phyloP scores from a whole-genome alignment of 2,329 filamentous ascomycete species.

The Byssothecium circinans region DNA sequence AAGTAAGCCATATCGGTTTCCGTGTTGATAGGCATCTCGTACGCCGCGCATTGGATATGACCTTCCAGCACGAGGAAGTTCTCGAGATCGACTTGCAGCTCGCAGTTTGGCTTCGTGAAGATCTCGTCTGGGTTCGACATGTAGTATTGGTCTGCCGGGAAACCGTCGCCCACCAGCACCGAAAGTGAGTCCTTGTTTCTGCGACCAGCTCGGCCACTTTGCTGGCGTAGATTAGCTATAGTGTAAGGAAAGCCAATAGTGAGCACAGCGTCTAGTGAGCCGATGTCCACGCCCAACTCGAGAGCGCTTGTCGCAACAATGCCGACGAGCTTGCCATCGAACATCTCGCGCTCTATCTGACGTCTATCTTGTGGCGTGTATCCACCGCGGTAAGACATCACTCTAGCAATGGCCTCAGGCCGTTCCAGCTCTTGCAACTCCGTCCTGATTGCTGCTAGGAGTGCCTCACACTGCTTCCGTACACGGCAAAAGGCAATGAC shows the following conservation, averaged over 20 bases:
- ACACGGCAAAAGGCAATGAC: conserved; percentile 93
- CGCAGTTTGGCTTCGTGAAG: conserved; percentile 86
- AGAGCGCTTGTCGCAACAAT: conserved; percentile 93
- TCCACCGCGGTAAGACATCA: conserved; percentile 95
- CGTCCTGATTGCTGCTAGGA: conserved; percentile 76
- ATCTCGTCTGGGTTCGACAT: conserved; percentile 96
- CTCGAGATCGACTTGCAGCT: conserved; percentile 85
- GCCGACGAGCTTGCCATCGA: conserved; percentile 87
- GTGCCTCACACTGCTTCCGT: conserved; percentile 81
- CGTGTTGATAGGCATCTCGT: conserved; percentile 89
- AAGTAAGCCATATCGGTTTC: conserved; percentile 78
- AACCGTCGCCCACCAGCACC: conserved; percentile 84
- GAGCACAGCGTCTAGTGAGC: conserved; percentile 87
- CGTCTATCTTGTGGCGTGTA: conserved; percentile 91
- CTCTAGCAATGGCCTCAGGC: conserved; percentile 71
- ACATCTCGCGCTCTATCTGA: conserved; percentile 92
- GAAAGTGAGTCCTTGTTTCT: conserved; percentile 92
- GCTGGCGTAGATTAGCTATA: conserved; percentile 90
- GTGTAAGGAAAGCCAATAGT: conserved; percentile 95
- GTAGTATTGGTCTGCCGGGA: conserved; percentile 90
- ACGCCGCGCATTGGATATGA: conserved; percentile 92
- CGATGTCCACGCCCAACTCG: conserved; percentile 94
- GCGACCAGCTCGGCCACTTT: conserved; percentile 88
- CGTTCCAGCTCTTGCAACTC: conserved; percentile 75
- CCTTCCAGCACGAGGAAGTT: conserved; percentile 92